Conservation (phyloP, 768 basidiomycete genomes). For the Peribolospora baueri region DNA sequence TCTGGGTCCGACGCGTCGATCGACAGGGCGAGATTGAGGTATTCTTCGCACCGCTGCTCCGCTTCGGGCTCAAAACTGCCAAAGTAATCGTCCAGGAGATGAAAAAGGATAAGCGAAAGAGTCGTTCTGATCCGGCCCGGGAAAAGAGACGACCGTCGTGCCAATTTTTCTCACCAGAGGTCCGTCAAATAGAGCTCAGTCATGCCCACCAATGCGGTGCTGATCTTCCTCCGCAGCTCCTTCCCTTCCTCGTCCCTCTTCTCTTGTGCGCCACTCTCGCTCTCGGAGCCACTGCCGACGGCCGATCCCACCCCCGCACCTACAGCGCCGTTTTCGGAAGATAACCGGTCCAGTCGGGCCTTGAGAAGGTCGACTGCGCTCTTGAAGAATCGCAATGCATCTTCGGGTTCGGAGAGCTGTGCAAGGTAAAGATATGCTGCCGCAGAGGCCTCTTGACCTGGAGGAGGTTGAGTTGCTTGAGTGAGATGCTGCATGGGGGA, state of each 20-base stretch:
- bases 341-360: constrained; percentile 5
- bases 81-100: no score
- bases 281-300: no score
- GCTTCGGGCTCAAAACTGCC: constrained; percentile 13
- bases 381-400: constrained; percentile 11
- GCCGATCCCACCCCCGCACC: background rate
- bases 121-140: background rate
- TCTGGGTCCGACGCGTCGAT: constrained; percentile 14
- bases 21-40: constrained; percentile 9
- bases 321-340: constrained; percentile 4
- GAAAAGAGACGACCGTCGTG: background rate
- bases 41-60: constrained; percentile 12
- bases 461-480: background rate
- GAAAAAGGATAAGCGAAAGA: background rate
- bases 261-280: no score
- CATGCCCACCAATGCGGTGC: constrained; percentile 14
- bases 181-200: constrained; percentile 17
- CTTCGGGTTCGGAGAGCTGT: constrained; percentile 13
- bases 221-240: constrained; percentile 10
- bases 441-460: constrained; percentile 11
- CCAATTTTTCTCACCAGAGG: constrained; percentile 10
- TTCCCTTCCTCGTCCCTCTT: constrained; percentile 9
- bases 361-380: constrained; percentile 4
- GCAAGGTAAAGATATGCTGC: constrained; percentile 15
- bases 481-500: background rate